Conservation (phyloP, 2,329 filamentous ascomycete genomes). For the Westerdykella aurantiaca region DNA sequence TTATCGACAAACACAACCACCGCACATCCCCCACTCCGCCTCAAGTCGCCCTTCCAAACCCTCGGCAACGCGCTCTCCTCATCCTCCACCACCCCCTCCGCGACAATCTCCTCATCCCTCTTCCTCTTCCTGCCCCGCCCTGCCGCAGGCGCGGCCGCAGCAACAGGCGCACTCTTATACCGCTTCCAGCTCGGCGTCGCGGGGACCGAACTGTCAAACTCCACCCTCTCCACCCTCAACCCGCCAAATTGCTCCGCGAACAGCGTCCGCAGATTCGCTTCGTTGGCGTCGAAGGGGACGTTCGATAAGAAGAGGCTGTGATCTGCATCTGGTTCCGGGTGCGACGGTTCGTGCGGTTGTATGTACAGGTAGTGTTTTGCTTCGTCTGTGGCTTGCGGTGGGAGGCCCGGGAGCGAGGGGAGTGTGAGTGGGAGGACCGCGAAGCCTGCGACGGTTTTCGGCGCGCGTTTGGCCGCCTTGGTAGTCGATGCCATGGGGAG, state of each 20-base stretch:
- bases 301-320: slow-evolving; percentile 90
- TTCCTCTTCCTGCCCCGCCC: slow-evolving; percentile 52
- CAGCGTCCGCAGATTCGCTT: slow-evolving; percentile 66
- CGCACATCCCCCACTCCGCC: slow-evolving; percentile 69
- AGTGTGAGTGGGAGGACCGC: slow-evolving; percentile 63
- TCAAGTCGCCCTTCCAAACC: slow-evolving; percentile 66
- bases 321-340: slow-evolving; percentile 54
- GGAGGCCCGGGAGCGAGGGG: slow-evolving; percentile 39
- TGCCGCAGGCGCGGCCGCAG: slow-evolving; percentile 26
- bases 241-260: slow-evolving; percentile 70
- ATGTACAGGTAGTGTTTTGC: slow-evolving; percentile 81
- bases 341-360: slow-evolving; percentile 73
- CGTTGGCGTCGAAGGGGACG: slow-evolving; percentile 76
- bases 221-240: slow-evolving; percentile 69
- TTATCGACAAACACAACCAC: slow-evolving; percentile 80
- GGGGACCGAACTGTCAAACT: slow-evolving; percentile 54
- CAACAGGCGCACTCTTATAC: slow-evolving; percentile 23
- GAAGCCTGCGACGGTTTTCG: slow-evolving; percentile 53
- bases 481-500: slow-evolving; percentile 1
- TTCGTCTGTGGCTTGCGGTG: slow-evolving; percentile 36
- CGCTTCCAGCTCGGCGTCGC: slow-evolving; percentile 45
- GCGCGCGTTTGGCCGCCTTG: slow-evolving; percentile 15
- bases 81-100: slow-evolving; percentile 47
- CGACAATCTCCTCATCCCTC: slow-evolving; percentile 37
- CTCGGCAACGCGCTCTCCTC: slow-evolving; percentile 59